Evolutionary conservation across 371 early-diverging fungal species (phyloP).

Genomic region (Apophysomyces ossiformis): DNA sequence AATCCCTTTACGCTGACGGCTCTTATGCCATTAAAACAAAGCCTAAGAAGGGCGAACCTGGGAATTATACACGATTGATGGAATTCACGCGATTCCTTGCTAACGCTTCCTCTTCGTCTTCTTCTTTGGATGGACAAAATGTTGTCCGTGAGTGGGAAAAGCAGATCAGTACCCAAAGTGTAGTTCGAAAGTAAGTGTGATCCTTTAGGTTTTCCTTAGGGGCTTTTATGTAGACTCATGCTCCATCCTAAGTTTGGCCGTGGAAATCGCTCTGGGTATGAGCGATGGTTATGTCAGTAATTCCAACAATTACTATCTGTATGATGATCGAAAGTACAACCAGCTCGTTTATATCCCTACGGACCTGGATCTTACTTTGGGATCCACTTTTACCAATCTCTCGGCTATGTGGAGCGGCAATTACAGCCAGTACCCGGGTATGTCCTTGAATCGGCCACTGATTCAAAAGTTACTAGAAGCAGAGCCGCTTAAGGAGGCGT

Average conservation of each 20-base stretch:
- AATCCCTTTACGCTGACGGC: conserved; percentile 21
- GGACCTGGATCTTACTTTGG: conserved; percentile 41
- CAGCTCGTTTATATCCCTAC: conserved; percentile 34
- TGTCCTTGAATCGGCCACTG: conserved; percentile 17
- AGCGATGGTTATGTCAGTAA: conserved; percentile 23
- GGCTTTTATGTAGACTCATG: background rate
- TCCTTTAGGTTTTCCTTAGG: background rate
- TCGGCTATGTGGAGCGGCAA: conserved; percentile 31
- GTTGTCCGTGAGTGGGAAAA: conserved; percentile 18
- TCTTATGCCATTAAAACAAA: conserved; percentile 4
- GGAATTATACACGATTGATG: conserved; percentile 15
- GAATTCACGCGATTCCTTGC: conserved; percentile 24
- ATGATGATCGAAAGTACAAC: conserved; percentile 14
- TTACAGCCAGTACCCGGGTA: conserved; percentile 34
- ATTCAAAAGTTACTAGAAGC: conserved; percentile 21
- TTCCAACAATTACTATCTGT: conserved; percentile 30
- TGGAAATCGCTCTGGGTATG: conserved; percentile 24
- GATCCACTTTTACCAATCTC: conserved; percentile 21
- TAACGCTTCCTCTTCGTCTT: conserved; percentile 23
- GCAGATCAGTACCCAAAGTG: conserved; percentile 22
- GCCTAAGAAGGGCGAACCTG: conserved; percentile 11
- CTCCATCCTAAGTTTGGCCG: conserved; percentile 23
- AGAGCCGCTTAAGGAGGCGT: conserved; percentile 28
- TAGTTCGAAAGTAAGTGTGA: conserved; percentile 23
- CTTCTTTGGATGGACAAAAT: background rate